phyloP scores from a whole-genome alignment of 192 early-diverging fungal genomes.

The Cetraspora pellucida region DNA sequence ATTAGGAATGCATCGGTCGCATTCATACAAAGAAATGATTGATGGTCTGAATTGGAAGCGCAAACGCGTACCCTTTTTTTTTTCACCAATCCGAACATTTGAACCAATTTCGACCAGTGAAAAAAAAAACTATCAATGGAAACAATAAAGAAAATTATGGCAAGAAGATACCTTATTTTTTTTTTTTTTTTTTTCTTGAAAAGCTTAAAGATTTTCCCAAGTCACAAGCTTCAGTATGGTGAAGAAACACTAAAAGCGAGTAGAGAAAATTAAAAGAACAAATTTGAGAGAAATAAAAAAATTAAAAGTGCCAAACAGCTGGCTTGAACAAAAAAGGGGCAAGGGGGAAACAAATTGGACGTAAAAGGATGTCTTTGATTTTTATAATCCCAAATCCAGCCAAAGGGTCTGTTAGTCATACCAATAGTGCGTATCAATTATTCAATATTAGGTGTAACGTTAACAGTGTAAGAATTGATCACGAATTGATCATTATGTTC shows the following conservation, averaged over 20 bases:
- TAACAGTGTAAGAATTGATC: too few species aligned
- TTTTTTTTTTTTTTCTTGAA: conserved; percentile 6
- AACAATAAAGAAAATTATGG: too few species aligned
- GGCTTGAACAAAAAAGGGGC: conserved; percentile 36
- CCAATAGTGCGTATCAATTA: not conserved
- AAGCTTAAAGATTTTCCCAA: conserved; percentile 7
- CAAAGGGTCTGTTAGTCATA: conserved; percentile 14
- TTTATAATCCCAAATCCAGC: conserved; percentile 10
- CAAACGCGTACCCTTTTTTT: not conserved
- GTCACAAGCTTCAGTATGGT: not conserved
- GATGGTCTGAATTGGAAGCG: too few species aligned
- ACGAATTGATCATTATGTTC: too few species aligned
- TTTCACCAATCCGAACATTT: too few species aligned
- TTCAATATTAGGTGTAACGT: too few species aligned
- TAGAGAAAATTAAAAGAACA: not conserved
- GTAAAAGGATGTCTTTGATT: conserved; percentile 21
- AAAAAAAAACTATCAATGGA: too few species aligned
- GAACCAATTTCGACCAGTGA: too few species aligned
- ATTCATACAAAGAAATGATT: too few species aligned
- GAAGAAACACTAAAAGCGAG: not conserved
- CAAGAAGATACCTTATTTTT: conserved; percentile 12
- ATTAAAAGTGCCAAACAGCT: conserved; percentile 18
- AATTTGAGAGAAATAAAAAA: not conserved
- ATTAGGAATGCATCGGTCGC: too few species aligned
- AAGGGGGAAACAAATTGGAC: conserved; percentile 32